Conservation (phyloP, 75 land plant genomes). For the Picea sitchensis region DNA sequence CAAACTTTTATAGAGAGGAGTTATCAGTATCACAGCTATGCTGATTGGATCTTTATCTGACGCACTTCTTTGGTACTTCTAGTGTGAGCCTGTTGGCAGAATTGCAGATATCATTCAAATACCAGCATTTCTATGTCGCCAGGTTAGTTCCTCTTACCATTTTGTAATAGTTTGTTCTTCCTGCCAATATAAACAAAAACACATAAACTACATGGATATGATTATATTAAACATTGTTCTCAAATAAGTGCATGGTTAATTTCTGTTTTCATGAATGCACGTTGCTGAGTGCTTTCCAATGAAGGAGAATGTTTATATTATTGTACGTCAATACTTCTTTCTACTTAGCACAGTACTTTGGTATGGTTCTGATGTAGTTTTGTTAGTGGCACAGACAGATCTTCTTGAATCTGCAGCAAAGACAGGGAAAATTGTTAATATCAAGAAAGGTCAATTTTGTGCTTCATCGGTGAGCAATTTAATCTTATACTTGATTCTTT, state of each 20-base stretch:
- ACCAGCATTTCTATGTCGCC: conserved; percentile 96
- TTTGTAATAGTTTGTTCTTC: neutral
- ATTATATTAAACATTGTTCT: neutral
- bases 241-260: neutral
- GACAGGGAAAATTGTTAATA: conserved; percentile 91
- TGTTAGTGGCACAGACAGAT: conserved; percentile 68
- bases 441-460: conserved; percentile 99
- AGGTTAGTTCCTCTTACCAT: conserved; percentile 37
- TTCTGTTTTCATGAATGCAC: neutral
- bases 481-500: conserved; percentile 7
- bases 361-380: conserved; percentile 4
- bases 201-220: neutral
- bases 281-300: neutral
- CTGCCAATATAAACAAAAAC: neutral
- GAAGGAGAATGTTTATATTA: neutral
- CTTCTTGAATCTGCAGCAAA: conserved; percentile 93
- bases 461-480: conserved; percentile 73
- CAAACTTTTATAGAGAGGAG: neutral
- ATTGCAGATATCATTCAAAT: conserved; percentile 99
- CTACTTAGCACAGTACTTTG: conserved; percentile 3
- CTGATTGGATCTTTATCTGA: neutral
- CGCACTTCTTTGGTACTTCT: conserved; percentile 3
- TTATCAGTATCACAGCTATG: neutral
- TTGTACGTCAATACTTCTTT: neutral
- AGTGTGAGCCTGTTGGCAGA: conserved; percentile 93